phyloP scores from a whole-genome alignment of 2,329 filamentous ascomycete species.

The Stagonosporopsis cucurbitacearum region DNA sequence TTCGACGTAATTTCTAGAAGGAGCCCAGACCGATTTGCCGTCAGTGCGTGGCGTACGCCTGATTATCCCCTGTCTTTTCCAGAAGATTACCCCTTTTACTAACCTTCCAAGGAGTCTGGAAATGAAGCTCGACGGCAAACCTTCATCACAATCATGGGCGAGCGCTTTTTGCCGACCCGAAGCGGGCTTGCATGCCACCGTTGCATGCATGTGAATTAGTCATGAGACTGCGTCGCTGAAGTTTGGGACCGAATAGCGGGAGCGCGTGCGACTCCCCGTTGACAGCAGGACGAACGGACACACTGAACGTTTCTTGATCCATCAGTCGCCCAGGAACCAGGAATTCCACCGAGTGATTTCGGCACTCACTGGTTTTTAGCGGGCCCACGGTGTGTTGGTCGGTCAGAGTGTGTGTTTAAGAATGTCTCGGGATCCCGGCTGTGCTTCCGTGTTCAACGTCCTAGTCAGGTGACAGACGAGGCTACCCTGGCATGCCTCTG shows the following conservation, averaged over 20 bases:
- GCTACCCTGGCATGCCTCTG: slow-evolving; percentile 1
- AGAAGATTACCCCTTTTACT: slow-evolving; percentile 48
- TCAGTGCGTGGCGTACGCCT: slow-evolving; percentile 35
- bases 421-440: slow-evolving; percentile 13
- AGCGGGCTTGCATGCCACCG: slow-evolving; percentile 10
- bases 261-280: slow-evolving; percentile 30
- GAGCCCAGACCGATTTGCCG: slow-evolving; percentile 27
- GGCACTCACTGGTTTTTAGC: slow-evolving; percentile 7
- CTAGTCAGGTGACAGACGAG: slow-evolving; percentile 13
- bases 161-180: slow-evolving; percentile 11
- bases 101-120: slow-evolving; percentile 23
- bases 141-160: slow-evolving; percentile 24
- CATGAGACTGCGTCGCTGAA: slow-evolving; percentile 9
- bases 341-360: slow-evolving; percentile 7
- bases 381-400: slow-evolving; percentile 4
- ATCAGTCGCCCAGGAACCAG: slow-evolving; percentile 1
- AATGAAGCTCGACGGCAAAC: slow-evolving; percentile 24
- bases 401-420: slow-evolving; percentile 12
- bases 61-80: slow-evolving; percentile 43
- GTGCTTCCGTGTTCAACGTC: slow-evolving; percentile 4
- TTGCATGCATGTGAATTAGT: background rate
- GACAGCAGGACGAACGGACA: slow-evolving; percentile 25
- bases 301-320: slow-evolving; percentile 20
- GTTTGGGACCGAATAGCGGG: slow-evolving; percentile 22
- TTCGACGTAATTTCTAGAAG: slow-evolving; percentile 49